These are phyloP conservation scores for Hyaloscypha variabilis DNA, from an alignment of 495 filamentous ascomycete species.

Conservation along the genomic window DNA sequence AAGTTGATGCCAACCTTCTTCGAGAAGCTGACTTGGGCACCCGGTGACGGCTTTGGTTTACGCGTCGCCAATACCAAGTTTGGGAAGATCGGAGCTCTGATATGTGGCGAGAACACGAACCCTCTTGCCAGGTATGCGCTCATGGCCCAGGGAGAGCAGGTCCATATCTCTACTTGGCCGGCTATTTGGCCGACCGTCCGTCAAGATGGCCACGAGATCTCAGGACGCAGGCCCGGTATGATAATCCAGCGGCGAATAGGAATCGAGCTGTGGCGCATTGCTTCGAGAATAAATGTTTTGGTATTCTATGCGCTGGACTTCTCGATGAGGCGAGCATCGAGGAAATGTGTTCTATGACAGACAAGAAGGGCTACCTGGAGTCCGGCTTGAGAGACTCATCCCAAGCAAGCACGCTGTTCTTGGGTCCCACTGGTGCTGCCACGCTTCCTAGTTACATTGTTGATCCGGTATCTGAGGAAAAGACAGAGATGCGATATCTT, in stretches of 20 bases:
- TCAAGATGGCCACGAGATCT: neutral
- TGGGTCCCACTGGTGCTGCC: constrained; percentile 13
- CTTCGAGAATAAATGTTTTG: constrained; percentile 18
- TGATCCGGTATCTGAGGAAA: neutral
- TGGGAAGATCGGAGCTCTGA: constrained; percentile 16
- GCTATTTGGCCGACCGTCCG: constrained; percentile 10
- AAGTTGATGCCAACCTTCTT: constrained; percentile 19
- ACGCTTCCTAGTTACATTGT: neutral
- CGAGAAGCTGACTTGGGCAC: constrained; percentile 16
- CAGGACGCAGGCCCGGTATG: neutral
- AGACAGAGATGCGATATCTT: neutral
- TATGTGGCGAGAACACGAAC: constrained; percentile 20
- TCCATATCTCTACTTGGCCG: constrained; percentile 19
- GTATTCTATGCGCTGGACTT: constrained; percentile 4
- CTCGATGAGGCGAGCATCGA: neutral
- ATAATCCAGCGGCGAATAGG: constrained; percentile 11
- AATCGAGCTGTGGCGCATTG: constrained; percentile 11
- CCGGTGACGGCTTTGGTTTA: constrained; percentile 13
- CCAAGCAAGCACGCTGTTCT: neutral
- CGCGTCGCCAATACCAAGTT: constrained; percentile 9
- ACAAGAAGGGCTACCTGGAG: neutral
- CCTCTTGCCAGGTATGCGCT: constrained; percentile 13
- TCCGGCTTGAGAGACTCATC: neutral
- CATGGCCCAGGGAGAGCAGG: constrained; percentile 17
- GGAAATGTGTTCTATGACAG: neutral